Base-by-base conservation (phyloP, 2,329 filamentous ascomycete genomes). In the Endoconidiophora polonica region DNA sequence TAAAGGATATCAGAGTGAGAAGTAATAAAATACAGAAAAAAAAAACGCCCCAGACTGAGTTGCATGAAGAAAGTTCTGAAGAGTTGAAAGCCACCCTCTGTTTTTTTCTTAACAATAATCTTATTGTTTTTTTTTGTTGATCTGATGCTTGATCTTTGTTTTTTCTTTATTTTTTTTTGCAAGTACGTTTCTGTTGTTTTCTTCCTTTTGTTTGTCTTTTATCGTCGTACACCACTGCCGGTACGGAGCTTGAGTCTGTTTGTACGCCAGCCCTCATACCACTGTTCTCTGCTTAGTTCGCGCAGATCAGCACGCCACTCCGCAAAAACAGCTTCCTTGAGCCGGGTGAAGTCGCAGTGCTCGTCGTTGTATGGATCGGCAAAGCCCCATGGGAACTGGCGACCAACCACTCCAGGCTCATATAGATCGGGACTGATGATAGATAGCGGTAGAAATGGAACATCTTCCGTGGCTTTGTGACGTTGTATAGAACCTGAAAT, bases 211-310 rank as follows among this genome's bases (percentile, higher is more conserved):
- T 18, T 47, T 18, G 26, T 41, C 39, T 37, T 53, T 58, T 60
- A 67, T 59, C 62, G 58, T 44, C 59, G 61, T 52, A 61, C 62
- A 55, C 61, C 60, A 16, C 62, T 58, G n/a, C 65, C 59, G 52
- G 73, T 67, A 50, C 70, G 68, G 55, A 70, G 66, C 65, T 79
- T 79, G 56, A 81, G 71, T 50, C 76, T 70, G 65, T 69, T 80
- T 6, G 77, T 95, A 65, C 91, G 79, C 91, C 90, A 96, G 58
- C 84, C 81, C 65, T 96, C 90, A 59, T 96, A 96, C 86, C 87
- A 95, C 58, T 87, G 76, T 61, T 94, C 87, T 50, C 86, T 77
- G 63, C 86, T 94, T 48, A 86, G 83, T 63, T 94, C 86, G 54
- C 90, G 82, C 54, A 98, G 71, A 62, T 98, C 91, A 41, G 76